phyloP scores from a whole-genome alignment of 2,329 filamentous ascomycete species.

The Beauveria rudraprayagi region DNA sequence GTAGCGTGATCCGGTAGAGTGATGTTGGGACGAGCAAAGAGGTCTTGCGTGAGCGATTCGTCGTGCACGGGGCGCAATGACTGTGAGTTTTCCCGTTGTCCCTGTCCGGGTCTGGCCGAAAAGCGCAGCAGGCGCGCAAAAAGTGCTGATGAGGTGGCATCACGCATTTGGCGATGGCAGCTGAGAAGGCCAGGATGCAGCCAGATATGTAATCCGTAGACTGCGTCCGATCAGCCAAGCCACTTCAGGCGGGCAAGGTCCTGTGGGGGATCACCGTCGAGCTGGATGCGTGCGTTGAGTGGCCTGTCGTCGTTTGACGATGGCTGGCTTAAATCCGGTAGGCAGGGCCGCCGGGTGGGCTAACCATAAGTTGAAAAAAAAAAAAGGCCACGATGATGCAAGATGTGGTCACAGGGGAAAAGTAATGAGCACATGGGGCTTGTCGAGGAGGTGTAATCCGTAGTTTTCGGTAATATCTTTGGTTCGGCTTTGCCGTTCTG shows the following conservation, averaged over 20 bases:
- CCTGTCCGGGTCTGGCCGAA: neutral
- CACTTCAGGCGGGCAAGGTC: neutral
- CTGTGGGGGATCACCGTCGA: neutral
- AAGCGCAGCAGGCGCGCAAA: neutral
- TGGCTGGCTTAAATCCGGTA: neutral
- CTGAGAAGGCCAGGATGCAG: neutral
- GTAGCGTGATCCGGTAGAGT: conserved; percentile 1
- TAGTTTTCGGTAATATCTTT: neutral
- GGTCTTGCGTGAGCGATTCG: neutral
- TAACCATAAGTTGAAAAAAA: neutral
- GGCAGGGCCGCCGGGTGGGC: neutral
- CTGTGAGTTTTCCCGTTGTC: neutral
- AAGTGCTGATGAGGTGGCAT: neutral
- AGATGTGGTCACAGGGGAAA: neutral
- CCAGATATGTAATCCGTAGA: neutral
- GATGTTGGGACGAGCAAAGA: neutral
- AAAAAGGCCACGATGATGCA: neutral
- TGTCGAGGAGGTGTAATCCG: no score
- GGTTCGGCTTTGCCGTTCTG: neutral
- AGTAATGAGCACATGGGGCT: no score
- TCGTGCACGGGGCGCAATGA: neutral
- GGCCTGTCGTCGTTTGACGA: neutral
- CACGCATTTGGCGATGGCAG: neutral
- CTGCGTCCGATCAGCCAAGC: conserved; percentile 1
- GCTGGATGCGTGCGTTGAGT: neutral